These are phyloP conservation scores for Debaryomyces coudertii DNA, from an alignment of 1,139 yeast species.

Conservation along the genomic window DNA sequence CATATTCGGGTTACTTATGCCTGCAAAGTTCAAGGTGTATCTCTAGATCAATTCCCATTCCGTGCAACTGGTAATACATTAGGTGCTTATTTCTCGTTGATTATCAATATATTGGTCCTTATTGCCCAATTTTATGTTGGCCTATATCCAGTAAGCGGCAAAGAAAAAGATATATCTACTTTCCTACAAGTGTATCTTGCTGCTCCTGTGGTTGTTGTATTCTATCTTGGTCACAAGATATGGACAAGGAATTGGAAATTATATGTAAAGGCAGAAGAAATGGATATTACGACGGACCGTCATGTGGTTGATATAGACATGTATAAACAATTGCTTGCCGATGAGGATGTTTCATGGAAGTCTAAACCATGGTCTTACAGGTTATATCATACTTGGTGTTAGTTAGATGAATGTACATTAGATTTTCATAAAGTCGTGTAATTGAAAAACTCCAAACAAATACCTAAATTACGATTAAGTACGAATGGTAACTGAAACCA, in stretches of 20 bases:
- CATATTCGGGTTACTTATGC: constrained; percentile 23
- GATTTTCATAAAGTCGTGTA: constrained; percentile 5
- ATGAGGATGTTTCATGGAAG: neutral
- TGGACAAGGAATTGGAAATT: constrained; percentile 30
- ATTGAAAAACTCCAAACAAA: neutral
- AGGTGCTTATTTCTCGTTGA: constrained; percentile 38
- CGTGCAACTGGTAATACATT: constrained; percentile 32
- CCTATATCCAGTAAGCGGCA: constrained; percentile 29
- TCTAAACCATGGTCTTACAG: constrained; percentile 3
- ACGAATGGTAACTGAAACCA: neutral
- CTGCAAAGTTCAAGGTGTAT: constrained; percentile 1
- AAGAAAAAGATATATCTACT: constrained; percentile 27
- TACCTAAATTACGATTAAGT: neutral
- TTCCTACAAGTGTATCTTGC: constrained; percentile 38
- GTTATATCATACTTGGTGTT: neutral
- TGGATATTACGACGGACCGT: constrained; percentile 39
- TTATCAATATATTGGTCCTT: constrained; percentile 33
- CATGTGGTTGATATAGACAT: constrained; percentile 24
- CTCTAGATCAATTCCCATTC: constrained; percentile 21
- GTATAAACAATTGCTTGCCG: neutral
- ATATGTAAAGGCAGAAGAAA: constrained; percentile 27
- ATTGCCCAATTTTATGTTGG: constrained; percentile 39
- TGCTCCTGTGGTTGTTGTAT: constrained; percentile 29
- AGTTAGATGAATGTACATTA: neutral
- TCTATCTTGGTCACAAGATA: constrained; percentile 32